A percentile compares a stretch with the other conserved stretches of the same genome.
Evolutionary conservation across 106 monocot genomes (phyloP).

Genomic region (Narthecium ossifragum): DNA sequence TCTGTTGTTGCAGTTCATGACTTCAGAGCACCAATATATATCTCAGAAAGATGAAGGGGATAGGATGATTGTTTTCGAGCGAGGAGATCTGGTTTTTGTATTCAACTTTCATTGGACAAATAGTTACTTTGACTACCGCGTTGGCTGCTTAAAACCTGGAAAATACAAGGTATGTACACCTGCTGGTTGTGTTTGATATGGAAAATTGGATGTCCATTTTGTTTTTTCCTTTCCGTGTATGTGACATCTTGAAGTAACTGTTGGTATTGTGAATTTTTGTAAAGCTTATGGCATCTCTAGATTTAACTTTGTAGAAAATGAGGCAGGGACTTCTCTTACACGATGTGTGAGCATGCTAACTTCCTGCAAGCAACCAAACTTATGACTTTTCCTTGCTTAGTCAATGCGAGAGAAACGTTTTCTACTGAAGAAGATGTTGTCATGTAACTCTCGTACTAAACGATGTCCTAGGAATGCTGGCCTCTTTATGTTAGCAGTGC

Average conservation of each 20-base stretch:
- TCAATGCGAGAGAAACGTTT: too few relatives aligned
- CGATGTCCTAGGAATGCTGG: too few relatives aligned
- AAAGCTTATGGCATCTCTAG: neutral
- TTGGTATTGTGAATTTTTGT: neutral
- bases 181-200: neutral
- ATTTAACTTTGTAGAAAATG: too few relatives aligned
- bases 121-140: conserved; percentile 79
- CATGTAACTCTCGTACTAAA: too few relatives aligned
- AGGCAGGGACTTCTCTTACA: too few relatives aligned
- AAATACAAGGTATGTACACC: conserved; percentile 71
- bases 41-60: conserved; percentile 88
- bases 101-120: conserved; percentile 96
- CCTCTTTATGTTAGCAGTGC: too few relatives aligned
- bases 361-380: too few relatives aligned
- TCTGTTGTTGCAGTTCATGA: conserved; percentile 83
- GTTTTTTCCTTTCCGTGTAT: neutral
- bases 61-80: conserved; percentile 82
- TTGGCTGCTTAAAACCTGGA: conserved; percentile 83
- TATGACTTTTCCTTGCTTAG: too few relatives aligned
- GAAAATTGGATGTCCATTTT: too few relatives aligned
- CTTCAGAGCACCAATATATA: conserved; percentile 79
- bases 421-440: too few relatives aligned
- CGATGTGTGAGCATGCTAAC: too few relatives aligned
- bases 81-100: conserved; percentile 84
- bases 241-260: neutral